Percentiles rank a stretch among this genome's conserved stretches.
These are phyloP conservation scores for Crithidia brevicula DNA, from an alignment of 208 protist species.

Conservation along the genomic window DNA sequence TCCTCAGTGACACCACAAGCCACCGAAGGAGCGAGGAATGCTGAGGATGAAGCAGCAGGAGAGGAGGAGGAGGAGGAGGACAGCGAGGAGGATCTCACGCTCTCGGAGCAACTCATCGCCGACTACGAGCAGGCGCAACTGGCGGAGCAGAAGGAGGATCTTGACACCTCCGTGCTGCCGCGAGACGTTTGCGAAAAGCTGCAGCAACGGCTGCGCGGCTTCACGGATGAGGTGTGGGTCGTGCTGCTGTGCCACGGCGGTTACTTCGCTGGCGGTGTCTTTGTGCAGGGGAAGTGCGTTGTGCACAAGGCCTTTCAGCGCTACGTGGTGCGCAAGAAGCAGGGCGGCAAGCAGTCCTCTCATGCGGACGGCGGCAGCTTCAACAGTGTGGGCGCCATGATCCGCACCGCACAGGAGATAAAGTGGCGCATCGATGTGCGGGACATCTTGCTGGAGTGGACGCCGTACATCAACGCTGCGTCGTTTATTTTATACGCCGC, in stretches of 20 bases:
- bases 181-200: conserved; percentile 29
- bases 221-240: conserved; percentile 60
- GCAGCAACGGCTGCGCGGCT: conserved; percentile 35
- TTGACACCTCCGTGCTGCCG: conserved; percentile 34
- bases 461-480: conserved; percentile 65
- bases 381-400: conserved; percentile 83
- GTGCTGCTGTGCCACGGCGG: conserved; percentile 90
- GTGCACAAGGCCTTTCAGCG: conserved; percentile 88
- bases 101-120: conserved; percentile 72
- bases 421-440: conserved; percentile 85
- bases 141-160: conserved; percentile 49
- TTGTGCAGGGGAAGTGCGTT: conserved; percentile 53
- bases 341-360: conserved; percentile 89
- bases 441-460: conserved; percentile 80
- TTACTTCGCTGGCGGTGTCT: conserved; percentile 89
- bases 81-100: conserved; percentile 27
- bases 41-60: not conserved
- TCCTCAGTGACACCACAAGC: not conserved
- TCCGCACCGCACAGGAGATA: conserved; percentile 87
- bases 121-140: conserved; percentile 63
- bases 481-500: conserved; percentile 84
- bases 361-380: conserved; percentile 77
- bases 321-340: conserved; percentile 94
- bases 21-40: not conserved
- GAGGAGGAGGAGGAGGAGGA: not conserved